phyloP scores from a whole-genome alignment of 192 early-diverging fungal genomes.

The Coemansia sp. region DNA sequence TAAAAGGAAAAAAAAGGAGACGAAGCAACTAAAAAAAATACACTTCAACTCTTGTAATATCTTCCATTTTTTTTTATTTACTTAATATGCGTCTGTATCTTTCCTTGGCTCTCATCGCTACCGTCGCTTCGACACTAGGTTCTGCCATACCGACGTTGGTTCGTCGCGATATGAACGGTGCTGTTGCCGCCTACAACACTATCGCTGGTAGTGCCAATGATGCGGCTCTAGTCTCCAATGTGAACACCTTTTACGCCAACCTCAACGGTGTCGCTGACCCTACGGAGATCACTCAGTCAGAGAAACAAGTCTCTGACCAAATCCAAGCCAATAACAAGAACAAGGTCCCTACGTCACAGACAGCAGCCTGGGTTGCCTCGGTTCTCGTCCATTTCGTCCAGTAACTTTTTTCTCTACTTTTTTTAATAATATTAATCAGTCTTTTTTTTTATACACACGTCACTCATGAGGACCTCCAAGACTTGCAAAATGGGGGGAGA shows the following conservation, averaged over 20 bases:
- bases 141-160: not conserved
- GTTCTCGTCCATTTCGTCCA: constrained; percentile 28
- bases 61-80: not conserved
- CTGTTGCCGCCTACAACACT: constrained; percentile 19
- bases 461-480: too few species aligned
- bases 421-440: not conserved
- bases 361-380: constrained; percentile 37
- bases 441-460: constrained; percentile 3
- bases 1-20: not conserved
- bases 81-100: constrained; percentile 38
- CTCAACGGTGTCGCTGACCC: constrained; percentile 24
- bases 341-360: constrained; percentile 31
- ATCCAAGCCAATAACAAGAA: constrained; percentile 33
- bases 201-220: constrained; percentile 36
- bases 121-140: constrained; percentile 10
- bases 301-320: constrained; percentile 42
- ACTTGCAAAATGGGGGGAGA: too few species aligned
- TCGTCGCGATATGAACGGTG: constrained; percentile 39
- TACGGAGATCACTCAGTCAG: constrained; percentile 16
- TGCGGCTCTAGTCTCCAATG: constrained; percentile 32
- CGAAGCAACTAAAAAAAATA: constrained; percentile 10
- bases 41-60: not conserved
- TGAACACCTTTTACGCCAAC: constrained; percentile 37
- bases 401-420: not conserved
- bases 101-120: not conserved